Evolutionary conservation across 2,329 filamentous ascomycete genomes (phyloP).

Genomic region (Botryosphaeria dothidea): DNA sequence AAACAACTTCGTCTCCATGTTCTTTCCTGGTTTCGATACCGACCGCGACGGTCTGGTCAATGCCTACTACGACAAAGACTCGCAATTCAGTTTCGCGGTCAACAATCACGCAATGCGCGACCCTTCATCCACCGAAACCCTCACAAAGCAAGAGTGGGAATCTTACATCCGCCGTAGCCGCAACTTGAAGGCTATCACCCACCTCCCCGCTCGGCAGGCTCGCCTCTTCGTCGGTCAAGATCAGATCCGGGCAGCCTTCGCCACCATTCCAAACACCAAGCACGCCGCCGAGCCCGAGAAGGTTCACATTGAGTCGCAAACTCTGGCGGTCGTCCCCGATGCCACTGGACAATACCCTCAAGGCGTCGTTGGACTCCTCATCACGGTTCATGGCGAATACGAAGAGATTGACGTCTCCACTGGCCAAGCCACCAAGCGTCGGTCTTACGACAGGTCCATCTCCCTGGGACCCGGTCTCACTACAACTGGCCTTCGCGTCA

Average conservation of each 20-base stretch:
- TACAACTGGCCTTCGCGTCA: slow-evolving; percentile 65
- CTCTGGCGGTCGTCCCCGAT: slow-evolving; percentile 70
- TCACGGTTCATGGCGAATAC: slow-evolving; percentile 82
- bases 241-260: slow-evolving; percentile 69
- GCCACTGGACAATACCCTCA: slow-evolving; percentile 61
- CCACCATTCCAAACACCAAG: slow-evolving; percentile 67
- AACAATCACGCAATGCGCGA: slow-evolving; percentile 62
- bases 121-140: slow-evolving; percentile 33
- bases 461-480: slow-evolving; percentile 73
- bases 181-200: slow-evolving; percentile 71
- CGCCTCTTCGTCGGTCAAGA: slow-evolving; percentile 66
- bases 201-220: slow-evolving; percentile 61
- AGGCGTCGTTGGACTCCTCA: slow-evolving; percentile 75
- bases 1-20: slow-evolving; percentile 73
- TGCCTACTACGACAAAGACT: slow-evolving; percentile 74
- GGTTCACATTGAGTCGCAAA: slow-evolving; percentile 81
- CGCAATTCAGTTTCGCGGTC: slow-evolving; percentile 73
- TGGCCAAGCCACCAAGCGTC: slow-evolving; percentile 58
- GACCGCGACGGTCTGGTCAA: slow-evolving; percentile 65
- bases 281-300: slow-evolving; percentile 72
- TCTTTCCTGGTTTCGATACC: slow-evolving; percentile 72
- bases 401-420: slow-evolving; percentile 67
- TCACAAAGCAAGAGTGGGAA: slow-evolving; percentile 63
- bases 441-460: slow-evolving; percentile 82
- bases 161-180: slow-evolving; percentile 76